These are phyloP conservation scores for Macrocybe gigantea DNA, from an alignment of 768 basidiomycete species.

Conservation along the genomic window DNA sequence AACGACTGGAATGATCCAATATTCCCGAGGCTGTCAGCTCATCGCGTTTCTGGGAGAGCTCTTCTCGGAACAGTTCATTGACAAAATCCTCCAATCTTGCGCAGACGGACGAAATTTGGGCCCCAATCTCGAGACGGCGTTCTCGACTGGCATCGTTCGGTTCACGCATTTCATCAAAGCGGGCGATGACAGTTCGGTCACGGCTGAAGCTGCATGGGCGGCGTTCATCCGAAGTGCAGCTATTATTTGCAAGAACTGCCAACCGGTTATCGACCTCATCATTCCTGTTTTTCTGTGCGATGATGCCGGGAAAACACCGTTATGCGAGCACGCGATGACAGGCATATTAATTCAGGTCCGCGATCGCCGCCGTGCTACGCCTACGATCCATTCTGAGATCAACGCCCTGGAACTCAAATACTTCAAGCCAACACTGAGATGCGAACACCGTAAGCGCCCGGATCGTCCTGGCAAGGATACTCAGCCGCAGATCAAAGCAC, in stretches of 20 bases:
- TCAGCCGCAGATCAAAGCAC: background rate
- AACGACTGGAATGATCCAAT: background rate
- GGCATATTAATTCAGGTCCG: background rate
- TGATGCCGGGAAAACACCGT: background rate
- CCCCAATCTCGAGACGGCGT: constrained; percentile 7
- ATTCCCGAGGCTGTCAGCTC: background rate
- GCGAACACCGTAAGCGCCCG: no score
- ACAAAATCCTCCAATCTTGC: background rate
- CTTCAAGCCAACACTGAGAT: no score
- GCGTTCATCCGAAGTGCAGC: constrained; percentile 21
- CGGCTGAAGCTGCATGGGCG: constrained; percentile 9
- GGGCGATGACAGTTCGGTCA: constrained; percentile 14
- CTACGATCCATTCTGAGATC: no score
- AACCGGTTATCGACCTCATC: constrained; percentile 16
- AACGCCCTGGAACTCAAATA: no score
- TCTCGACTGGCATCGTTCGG: constrained; percentile 17
- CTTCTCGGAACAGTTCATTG: background rate
- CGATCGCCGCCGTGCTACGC: no score
- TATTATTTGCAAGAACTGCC: constrained; percentile 10
- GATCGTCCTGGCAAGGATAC: no score
- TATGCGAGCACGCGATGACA: no score
- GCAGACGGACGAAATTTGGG: background rate
- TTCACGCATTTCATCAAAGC: constrained; percentile 25
- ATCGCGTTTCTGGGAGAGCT: background rate
- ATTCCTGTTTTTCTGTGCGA: constrained; percentile 18